Base-by-base conservation (phyloP, 163 green algal genomes). In the Chlamydomonas reinhardtii region DNA sequence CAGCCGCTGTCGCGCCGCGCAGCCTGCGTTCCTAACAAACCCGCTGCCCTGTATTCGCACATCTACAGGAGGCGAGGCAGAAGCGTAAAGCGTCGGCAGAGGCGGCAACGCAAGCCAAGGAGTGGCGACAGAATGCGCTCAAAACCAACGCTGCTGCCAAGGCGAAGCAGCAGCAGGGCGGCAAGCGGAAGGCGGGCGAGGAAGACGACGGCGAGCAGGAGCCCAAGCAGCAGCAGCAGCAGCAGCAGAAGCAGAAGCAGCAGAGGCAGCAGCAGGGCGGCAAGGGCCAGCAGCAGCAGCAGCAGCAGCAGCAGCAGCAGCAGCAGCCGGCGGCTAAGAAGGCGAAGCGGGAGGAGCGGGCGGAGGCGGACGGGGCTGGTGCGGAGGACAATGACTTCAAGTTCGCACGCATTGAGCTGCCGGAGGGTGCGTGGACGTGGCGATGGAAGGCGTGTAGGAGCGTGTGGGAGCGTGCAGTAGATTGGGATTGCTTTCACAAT, bases 111-210 rank as follows among this genome's bases (percentile, higher is more conserved):
- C 76, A 87, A 39, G 94, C 93, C 34, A 94, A 95, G 89, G 88
- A 94, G 66, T 97, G 95, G 95, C 87, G 89, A 22, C 78, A 95
- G 29, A 85, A 92, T 37, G 85, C 88, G 48, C 87, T 94, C 59
- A 29, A 87, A 56, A 73, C 84, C 68, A 92, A 93, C 69, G 80
- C 25, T 0, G 43, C 43, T 37, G 73, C 77, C 31, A 91, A 91
- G 39, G 72, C 83, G 31, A 77, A 86, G 65, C 74, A 80, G 65
- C 74, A 80, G 66, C 66, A 73, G 31, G 56, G 48, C 48, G 48
- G 48, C 11, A 56, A 56, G 48, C 48, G 48, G 48, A 56, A 56
- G 48, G 48, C n/a, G n/a, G 19, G 16, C 29, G 31, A 73, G n/a
- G 66, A 73, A 4, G n/a, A 37, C 22, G n/a, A 73, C 29, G 75